Base-by-base conservation (phyloP, 441 rosid species). In the Kokia cookei region DNA sequence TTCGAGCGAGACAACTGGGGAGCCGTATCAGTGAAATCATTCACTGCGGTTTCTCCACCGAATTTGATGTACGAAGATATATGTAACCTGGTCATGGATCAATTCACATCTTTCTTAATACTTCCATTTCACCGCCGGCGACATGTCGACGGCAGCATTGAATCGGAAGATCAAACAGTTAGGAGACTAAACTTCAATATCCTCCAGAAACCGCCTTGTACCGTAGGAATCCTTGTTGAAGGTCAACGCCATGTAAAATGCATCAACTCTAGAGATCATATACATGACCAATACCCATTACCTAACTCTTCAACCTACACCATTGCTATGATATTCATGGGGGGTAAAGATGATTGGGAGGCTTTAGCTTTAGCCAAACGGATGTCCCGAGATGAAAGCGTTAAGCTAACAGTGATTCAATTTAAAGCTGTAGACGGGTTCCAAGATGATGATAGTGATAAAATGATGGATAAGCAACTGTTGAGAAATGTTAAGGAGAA, bases 41-140 rank as follows among this genome's bases (percentile, higher is more conserved):
- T 53, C 84, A 85, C 81, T 1, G 82, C 84, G 22, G 67, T 87
- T 8, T 81, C 90, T 24, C 86, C 83, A 1, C 47, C 65, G 0
- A 55, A 32, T 43, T 45, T 75, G 43, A 84, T 84, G 90, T 61
- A 84, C 24, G 82, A 87, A 19, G 93, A 84, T 60, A 76, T 86
- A 11, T 81, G 87, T 80, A 83, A 48, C 14, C 83, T 89, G 2
- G 89, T 84, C 2, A 69, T 84, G 3, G 77, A 85, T 22, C 79
- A 69, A 4, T 19, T 40, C 4, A 66, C 84, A 48, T 76, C 83
- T 45, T 45, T 85, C 7, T 71, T 82, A 13, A 37, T 89, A 10
- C 67, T 85, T 8, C 91, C 88, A 1, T 86, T 87, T 63, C 93
- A 85, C 60, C 37, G 70, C 10, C 65, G 59, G 24, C 79, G 90